phyloP scores from a whole-genome alignment of 441 rosid species.

The Erodium chrysanthum region DNA sequence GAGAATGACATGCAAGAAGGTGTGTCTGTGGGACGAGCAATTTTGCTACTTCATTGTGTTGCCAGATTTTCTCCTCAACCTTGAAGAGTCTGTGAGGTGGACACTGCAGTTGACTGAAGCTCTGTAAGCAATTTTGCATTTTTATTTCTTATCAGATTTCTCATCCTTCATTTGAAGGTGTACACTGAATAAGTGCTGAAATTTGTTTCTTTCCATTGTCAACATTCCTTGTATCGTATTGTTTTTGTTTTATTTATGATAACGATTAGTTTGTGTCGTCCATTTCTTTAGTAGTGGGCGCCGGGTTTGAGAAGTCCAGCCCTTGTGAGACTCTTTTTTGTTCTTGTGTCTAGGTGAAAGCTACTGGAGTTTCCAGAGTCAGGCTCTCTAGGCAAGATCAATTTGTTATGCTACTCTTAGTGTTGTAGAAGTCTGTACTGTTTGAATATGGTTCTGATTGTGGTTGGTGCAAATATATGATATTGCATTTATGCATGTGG shows the following conservation, averaged over 20 bases:
- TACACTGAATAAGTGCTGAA: constrained; percentile 8
- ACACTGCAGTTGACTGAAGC: neutral
- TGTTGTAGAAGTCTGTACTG: neutral
- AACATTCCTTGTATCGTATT: constrained; percentile 12
- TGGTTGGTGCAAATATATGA: neutral
- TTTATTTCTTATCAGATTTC: neutral
- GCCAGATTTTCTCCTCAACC: neutral
- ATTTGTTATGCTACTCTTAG: neutral
- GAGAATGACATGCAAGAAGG: constrained; percentile 10
- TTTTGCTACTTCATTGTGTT: neutral
- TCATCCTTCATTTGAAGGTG: neutral
- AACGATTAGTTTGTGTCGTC: neutral
- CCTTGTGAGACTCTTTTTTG: neutral
- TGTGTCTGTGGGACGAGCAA: constrained; percentile 6
- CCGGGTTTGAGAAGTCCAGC: neutral
- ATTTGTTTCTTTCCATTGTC: neutral
- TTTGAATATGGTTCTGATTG: neutral
- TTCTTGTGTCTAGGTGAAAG: neutral
- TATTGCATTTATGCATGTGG: neutral
- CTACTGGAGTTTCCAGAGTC: neutral
- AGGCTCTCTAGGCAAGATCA: neutral
- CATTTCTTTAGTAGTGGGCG: neutral
- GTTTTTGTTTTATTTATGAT: neutral
- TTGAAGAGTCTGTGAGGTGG: neutral
- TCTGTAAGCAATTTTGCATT: constrained; percentile 12